Conservation (phyloP, 2,329 filamentous ascomycete species). For the Tympanopsis confertula region DNA sequence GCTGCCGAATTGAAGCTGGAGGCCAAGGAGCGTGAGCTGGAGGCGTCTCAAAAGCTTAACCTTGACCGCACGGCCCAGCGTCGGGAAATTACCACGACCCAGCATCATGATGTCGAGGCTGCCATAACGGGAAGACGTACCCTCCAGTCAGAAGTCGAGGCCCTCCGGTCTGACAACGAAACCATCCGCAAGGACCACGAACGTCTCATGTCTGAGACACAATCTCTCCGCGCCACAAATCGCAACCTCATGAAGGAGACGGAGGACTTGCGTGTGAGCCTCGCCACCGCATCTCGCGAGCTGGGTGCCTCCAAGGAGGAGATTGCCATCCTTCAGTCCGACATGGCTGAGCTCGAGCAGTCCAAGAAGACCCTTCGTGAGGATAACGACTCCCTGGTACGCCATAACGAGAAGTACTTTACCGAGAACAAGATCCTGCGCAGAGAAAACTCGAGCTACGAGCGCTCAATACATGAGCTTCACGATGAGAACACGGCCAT, state of each 20-base stretch:
- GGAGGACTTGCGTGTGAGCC: constrained; percentile 27
- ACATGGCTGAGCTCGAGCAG: background rate
- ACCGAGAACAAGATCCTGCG: constrained; percentile 34
- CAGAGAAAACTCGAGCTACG: constrained; percentile 34
- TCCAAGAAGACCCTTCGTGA: constrained; percentile 11
- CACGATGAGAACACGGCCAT: constrained; percentile 33
- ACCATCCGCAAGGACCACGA: constrained; percentile 28
- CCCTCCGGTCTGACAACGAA: constrained; percentile 27
- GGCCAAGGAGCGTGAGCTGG: constrained; percentile 26
- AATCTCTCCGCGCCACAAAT: constrained; percentile 28
- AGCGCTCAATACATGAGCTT: constrained; percentile 30
- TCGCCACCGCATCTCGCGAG: constrained; percentile 26
- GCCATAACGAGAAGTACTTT: constrained; percentile 42
- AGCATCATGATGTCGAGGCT: constrained; percentile 26
- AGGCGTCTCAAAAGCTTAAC: constrained; percentile 26
- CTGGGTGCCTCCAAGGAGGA: constrained; percentile 26
- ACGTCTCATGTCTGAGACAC: constrained; percentile 29
- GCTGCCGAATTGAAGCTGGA: constrained; percentile 19
- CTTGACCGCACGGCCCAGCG: constrained; percentile 28
- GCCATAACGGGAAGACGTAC: constrained; percentile 20
- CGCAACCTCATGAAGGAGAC: constrained; percentile 28
- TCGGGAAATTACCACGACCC: constrained; percentile 21
- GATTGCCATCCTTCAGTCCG: constrained; percentile 21
- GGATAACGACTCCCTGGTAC: constrained; percentile 39
- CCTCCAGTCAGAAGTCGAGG: constrained; percentile 25